Percentiles rank a stretch among this genome's conserved stretches.
Conservation (phyloP, 805 yeast genomes). For the Metschnikowia lochheadii region DNA sequence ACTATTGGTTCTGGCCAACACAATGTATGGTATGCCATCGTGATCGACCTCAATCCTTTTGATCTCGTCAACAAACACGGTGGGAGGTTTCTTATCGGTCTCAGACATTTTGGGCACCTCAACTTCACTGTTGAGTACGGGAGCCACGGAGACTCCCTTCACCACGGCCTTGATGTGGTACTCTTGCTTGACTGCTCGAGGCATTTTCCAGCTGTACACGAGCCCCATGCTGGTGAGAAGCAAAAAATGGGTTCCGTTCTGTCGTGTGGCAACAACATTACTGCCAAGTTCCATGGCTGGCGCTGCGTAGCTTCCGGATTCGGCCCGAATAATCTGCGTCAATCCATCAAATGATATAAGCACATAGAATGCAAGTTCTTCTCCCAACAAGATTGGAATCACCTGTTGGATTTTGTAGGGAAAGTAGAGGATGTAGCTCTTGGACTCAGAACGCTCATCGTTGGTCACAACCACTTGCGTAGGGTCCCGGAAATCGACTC, state of each 20-base stretch:
- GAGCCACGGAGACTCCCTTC: slow-evolving; percentile 48
- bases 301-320: slow-evolving; percentile 41
- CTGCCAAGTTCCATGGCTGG: slow-evolving; percentile 54
- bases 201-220: slow-evolving; percentile 49
- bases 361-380: slow-evolving; percentile 42
- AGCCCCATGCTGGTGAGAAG: slow-evolving; percentile 50
- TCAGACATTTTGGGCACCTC: slow-evolving; percentile 10
- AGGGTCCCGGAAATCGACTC: slow-evolving; percentile 44
- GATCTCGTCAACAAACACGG: slow-evolving; percentile 10
- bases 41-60: slow-evolving; percentile 29
- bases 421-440: slow-evolving; percentile 37
- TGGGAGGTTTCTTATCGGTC: not conserved
- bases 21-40: slow-evolving; percentile 42
- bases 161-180: slow-evolving; percentile 28
- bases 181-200: slow-evolving; percentile 6
- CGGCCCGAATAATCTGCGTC: slow-evolving; percentile 41
- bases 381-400: slow-evolving; percentile 32
- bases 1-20: slow-evolving; percentile 30
- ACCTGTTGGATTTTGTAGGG: slow-evolving; percentile 49
- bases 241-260: slow-evolving; percentile 31
- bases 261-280: slow-evolving; percentile 37
- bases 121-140: slow-evolving; percentile 40
- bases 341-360: slow-evolving; percentile 59
- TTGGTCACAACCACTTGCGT: slow-evolving; percentile 45
- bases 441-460: slow-evolving; percentile 27